Conservation (phyloP, 1,139 yeast genomes). For the Geotrichum candidum region DNA sequence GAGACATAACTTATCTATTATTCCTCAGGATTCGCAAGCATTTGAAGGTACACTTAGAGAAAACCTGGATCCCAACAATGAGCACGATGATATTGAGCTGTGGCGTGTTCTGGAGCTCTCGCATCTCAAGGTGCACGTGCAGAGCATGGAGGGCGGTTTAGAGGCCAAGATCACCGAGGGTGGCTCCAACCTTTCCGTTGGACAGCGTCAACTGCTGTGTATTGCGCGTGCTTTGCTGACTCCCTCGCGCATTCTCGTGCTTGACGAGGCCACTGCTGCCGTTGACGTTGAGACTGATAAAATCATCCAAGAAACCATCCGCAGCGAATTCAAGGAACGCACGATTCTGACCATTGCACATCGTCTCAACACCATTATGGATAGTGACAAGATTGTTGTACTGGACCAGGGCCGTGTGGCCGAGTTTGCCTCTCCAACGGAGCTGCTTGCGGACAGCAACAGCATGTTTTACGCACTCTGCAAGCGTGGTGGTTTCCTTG, state of each 20-base stretch:
- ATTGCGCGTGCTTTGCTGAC: slow-evolving; percentile 81
- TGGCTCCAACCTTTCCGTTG: slow-evolving; percentile 82
- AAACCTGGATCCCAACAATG: slow-evolving; percentile 78
- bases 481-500: slow-evolving; percentile 48
- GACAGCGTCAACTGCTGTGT: slow-evolving; percentile 89
- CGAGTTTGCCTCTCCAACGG: slow-evolving; percentile 78
- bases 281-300: slow-evolving; percentile 94
- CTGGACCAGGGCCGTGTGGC: slow-evolving; percentile 78
- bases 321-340: slow-evolving; percentile 76
- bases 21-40: slow-evolving; percentile 96
- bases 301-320: slow-evolving; percentile 78
- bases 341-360: slow-evolving; percentile 95
- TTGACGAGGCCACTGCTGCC: slow-evolving; percentile 97
- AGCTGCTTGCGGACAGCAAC: slow-evolving; percentile 57
- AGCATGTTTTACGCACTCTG: slow-evolving; percentile 76
- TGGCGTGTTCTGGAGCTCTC: slow-evolving; percentile 85
- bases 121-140: slow-evolving; percentile 72
- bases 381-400: slow-evolving; percentile 82
- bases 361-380: slow-evolving; percentile 87
- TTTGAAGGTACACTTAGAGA: slow-evolving; percentile 87
- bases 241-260: slow-evolving; percentile 68
- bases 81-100: slow-evolving; percentile 64
- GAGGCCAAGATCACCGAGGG: slow-evolving; percentile 69
- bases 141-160: slow-evolving; percentile 58
- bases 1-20: slow-evolving; percentile 79